Conservation (phyloP, 2,329 filamentous ascomycete genomes). For the Claviceps maximensis region DNA sequence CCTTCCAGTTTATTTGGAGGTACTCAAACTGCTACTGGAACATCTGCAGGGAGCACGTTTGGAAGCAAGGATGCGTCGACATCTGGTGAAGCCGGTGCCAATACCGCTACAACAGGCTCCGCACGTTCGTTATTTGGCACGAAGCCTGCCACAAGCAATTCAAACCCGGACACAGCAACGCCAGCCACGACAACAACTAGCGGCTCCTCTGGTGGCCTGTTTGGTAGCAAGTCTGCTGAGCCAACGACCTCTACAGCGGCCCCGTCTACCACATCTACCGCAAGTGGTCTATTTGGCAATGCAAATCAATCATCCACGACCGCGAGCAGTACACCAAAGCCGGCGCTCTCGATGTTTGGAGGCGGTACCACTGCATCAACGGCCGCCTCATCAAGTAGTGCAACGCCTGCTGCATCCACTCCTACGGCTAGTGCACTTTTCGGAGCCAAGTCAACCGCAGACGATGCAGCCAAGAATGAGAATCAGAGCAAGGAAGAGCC, state of each 20-base stretch:
- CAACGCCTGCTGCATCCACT: conserved; percentile 15
- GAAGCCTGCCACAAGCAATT: conserved; percentile 24
- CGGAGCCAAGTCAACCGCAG: conserved; percentile 20
- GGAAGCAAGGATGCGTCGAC: conserved; percentile 13
- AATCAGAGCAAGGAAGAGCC: conserved; percentile 13
- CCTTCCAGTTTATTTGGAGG: conserved; percentile 18
- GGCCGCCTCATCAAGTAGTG: conserved; percentile 16
- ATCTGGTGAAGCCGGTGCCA: conserved; percentile 11
- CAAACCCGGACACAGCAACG: conserved; percentile 12
- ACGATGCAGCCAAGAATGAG: conserved; percentile 11
- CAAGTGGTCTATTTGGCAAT: conserved; percentile 16
- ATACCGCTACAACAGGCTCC: conserved; percentile 12
- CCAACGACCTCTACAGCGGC: conserved; percentile 15
- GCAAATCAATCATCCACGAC: conserved; percentile 8
- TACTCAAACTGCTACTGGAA: conserved; percentile 14
- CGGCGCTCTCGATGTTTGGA: conserved; percentile 9
- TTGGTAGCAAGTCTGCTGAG: conserved; percentile 17
- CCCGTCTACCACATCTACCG: conserved; percentile 5
- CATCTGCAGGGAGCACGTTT: conserved; percentile 9
- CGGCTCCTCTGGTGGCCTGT: conserved; percentile 14
- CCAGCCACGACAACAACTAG: conserved; percentile 14
- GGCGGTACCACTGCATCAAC: conserved; percentile 12
- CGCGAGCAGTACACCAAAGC: conserved; percentile 5
- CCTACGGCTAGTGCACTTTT: conserved; percentile 15
- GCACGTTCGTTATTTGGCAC: conserved; percentile 25